Evolutionary conservation across 768 basidiomycete genomes (phyloP), one percentile per base, ranked within the genome.

Genomic region (Trametes cingulata): DNA sequence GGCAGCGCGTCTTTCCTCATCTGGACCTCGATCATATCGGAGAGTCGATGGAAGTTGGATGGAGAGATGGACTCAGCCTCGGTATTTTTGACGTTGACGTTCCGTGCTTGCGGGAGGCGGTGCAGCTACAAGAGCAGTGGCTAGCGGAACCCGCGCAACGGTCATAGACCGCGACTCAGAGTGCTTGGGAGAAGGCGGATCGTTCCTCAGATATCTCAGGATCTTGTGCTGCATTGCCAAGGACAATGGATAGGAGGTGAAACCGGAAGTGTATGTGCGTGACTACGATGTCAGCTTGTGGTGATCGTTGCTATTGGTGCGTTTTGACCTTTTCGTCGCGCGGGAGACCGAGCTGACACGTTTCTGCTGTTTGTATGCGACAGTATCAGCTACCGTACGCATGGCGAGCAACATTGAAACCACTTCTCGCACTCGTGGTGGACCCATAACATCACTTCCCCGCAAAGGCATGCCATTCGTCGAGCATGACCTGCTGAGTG

Each of bases 1-100:
- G 71, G 29, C 41, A 54, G 52, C 62, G 65, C 45, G 66, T 77
- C 41, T 76, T 69, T 48, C 73, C 75, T 2, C 77, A 78, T 52
- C 75, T 78, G 10, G 75, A 75, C 59, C 46, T 78, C 27, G 76
- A 78, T 59, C 75, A 76, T 52, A 50, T 78, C 24, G 49, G 66
- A 12, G 75, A 76, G 58, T 69, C 67, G 46, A 40, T 72, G 19
- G 69, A 60, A 41, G 56, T 61, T 14, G 75, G 76, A 20, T 65
- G 64, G 56, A 45, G 52, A 33, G 67, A 74, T n/a, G 72, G 70
- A 35, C 49, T 77, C 27, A 67, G 65, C 27, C 70, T 78, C 17
- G 74, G 75, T 0, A 66, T 77, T 20, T 78, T 73, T 19, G 62
- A 58, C 9, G 61, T 73, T 7, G 62, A 65, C 42, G n/a, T 20